Evolutionary conservation across 495 filamentous ascomycete species (phyloP).

Genomic region (Filosporella fistucella): DNA sequence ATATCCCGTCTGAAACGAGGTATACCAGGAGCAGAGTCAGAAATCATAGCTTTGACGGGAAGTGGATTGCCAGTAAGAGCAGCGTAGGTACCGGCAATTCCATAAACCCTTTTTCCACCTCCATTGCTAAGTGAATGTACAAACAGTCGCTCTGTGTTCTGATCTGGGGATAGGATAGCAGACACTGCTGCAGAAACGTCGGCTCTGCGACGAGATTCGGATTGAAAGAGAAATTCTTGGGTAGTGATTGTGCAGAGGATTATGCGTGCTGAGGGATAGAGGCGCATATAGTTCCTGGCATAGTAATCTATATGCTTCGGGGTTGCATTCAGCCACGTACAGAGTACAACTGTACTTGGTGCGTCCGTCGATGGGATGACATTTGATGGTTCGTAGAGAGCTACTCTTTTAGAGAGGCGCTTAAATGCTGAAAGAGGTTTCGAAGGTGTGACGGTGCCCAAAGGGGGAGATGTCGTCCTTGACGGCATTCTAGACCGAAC

Average conservation of each 20-base stretch:
- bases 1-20: slow-evolving; percentile 19
- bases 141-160: slow-evolving; percentile 6
- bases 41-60: slow-evolving; percentile 1
- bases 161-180: slow-evolving; percentile 4
- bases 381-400: slow-evolving; percentile 13
- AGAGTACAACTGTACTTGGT: slow-evolving; percentile 26
- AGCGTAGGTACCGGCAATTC: slow-evolving; percentile 10
- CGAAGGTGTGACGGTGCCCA: neutral
- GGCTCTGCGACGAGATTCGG: slow-evolving; percentile 12
- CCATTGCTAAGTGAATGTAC: slow-evolving; percentile 23
- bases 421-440: slow-evolving; percentile 17
- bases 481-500: slow-evolving; percentile 1
- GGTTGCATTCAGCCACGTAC: slow-evolving; percentile 39
- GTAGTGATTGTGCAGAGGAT: slow-evolving; percentile 26
- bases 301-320: slow-evolving; percentile 39
- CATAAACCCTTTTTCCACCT: slow-evolving; percentile 12
- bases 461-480: slow-evolving; percentile 1
- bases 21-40: slow-evolving; percentile 20
- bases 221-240: slow-evolving; percentile 17
- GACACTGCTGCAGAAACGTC: slow-evolving; percentile 12
- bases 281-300: slow-evolving; percentile 29
- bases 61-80: slow-evolving; percentile 9
- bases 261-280: slow-evolving; percentile 37
- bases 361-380: neutral
- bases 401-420: slow-evolving; percentile 10